Conservation (phyloP, 345 rosid genomes). For the Sapria himalayana region DNA sequence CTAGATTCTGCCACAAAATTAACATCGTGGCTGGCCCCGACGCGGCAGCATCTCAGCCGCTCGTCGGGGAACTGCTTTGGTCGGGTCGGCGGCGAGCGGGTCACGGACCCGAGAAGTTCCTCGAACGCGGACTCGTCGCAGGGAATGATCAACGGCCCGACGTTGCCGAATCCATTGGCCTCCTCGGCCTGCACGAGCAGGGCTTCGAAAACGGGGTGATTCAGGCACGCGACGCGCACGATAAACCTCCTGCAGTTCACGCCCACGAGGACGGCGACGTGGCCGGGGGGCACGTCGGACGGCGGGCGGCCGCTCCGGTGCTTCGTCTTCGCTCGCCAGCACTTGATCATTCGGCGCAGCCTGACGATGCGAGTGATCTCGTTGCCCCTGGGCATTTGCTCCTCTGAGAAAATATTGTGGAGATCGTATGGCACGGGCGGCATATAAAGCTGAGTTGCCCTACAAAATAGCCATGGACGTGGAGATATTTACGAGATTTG, state of each 20-base stretch:
- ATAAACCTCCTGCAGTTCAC: slow-evolving; percentile 29
- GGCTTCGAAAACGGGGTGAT: slow-evolving; percentile 54
- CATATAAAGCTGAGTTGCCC: slow-evolving; percentile 6
- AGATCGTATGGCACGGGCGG: too few species aligned
- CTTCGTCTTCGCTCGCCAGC: slow-evolving; percentile 47
- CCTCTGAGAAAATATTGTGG: too few species aligned
- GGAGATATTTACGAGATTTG: slow-evolving; percentile 9
- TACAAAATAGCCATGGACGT: slow-evolving; percentile 1
- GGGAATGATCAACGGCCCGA: slow-evolving; percentile 56
- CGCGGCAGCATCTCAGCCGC: slow-evolving; percentile 35
- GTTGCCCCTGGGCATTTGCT: slow-evolving; percentile 27
- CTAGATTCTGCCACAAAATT: slow-evolving; percentile 24
- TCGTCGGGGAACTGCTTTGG: slow-evolving; percentile 20
- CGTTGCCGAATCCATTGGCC: slow-evolving; percentile 55
- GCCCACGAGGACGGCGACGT: slow-evolving; percentile 69
- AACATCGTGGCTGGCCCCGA: slow-evolving; percentile 11
- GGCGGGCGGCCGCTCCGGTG: slow-evolving; percentile 19
- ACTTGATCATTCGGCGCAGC: slow-evolving; percentile 60
- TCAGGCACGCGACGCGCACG: slow-evolving; percentile 55
- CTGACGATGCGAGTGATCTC: slow-evolving; percentile 50
- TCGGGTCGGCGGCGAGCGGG: slow-evolving; percentile 14
- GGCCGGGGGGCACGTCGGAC: slow-evolving; percentile 59
- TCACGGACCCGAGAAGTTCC: slow-evolving; percentile 29
- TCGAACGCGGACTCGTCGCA: slow-evolving; percentile 76
- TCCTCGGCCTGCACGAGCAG: slow-evolving; percentile 66